phyloP scores from a whole-genome alignment of 31 red algal species.

The Odonthalia washingtoniensis region DNA sequence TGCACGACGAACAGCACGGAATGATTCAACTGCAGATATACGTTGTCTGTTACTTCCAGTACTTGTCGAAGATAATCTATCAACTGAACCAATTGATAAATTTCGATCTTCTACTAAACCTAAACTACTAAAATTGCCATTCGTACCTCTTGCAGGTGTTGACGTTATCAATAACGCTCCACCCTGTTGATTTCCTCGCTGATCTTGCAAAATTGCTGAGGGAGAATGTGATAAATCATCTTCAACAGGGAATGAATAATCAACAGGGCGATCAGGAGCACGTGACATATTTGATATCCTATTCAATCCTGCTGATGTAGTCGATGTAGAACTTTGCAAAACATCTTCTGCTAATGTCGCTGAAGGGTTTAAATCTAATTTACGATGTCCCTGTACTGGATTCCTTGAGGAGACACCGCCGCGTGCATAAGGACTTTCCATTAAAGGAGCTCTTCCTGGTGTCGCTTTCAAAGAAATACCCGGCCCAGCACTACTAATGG shows the following conservation, averaged over 20 bases:
- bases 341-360: no score
- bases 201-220: no score
- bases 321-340: background rate
- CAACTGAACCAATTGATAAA: background rate
- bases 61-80: background rate
- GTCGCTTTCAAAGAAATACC: background rate
- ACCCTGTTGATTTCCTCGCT: background rate
- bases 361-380: background rate
- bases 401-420: background rate
- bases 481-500: background rate
- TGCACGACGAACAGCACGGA: constrained; percentile 36
- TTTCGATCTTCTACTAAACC: background rate
- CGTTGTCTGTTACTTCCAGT: background rate
- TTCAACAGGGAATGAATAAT: background rate
- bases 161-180: background rate
- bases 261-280: background rate
- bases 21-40: constrained; percentile 44
- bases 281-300: background rate
- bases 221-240: no score
- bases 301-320: background rate
- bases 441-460: background rate
- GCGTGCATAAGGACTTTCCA: background rate
- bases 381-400: background rate
- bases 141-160: background rate
- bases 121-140: background rate